Conservation (phyloP, 2,329 filamentous ascomycete genomes). For the Epichloe uncinata region DNA sequence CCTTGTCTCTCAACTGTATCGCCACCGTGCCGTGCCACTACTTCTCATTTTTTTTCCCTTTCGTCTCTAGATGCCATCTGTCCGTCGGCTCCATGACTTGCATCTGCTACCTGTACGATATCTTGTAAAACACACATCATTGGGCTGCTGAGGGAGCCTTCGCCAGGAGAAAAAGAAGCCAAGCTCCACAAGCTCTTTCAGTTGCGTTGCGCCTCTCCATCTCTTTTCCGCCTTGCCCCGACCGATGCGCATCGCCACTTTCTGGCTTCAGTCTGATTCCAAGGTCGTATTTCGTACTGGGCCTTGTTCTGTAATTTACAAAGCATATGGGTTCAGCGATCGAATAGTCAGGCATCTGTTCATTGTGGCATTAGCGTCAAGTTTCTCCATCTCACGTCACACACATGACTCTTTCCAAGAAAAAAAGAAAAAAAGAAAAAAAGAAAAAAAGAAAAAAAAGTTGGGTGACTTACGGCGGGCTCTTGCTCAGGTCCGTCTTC, state of each 20-base stretch:
- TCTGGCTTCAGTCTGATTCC: conserved; percentile 5
- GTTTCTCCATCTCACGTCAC: not conserved
- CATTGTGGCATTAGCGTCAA: not conserved
- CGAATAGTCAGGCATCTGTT: conserved; percentile 69
- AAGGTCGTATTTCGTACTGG: not conserved
- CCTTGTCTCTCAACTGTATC: too few relatives aligned
- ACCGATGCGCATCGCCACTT: not conserved
- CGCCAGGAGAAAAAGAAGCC: not conserved
- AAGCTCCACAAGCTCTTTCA: conserved; percentile 6
- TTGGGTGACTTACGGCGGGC: conserved; percentile 69
- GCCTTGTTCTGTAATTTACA: conserved; percentile 22
- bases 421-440: not conserved
- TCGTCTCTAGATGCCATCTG: not conserved
- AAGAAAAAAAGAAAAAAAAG: not conserved
- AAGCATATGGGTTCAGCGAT: conserved; percentile 66
- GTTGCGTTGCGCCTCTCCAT: not conserved
- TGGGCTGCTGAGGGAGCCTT: not conserved
- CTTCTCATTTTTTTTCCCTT: not conserved
- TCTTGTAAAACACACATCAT: conserved; percentile 11
- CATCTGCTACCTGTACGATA: conserved; percentile 7
- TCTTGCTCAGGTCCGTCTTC: conserved; percentile 97
- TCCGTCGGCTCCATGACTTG: conserved; percentile 1
- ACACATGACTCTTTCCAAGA: not conserved
- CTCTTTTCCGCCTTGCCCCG: not conserved
- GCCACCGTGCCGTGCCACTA: not conserved